Evolutionary conservation across 495 filamentous ascomycete genomes (phyloP), one percentile per base, ranked within the genome.

Genomic region (Aspergillus wentii): DNA sequence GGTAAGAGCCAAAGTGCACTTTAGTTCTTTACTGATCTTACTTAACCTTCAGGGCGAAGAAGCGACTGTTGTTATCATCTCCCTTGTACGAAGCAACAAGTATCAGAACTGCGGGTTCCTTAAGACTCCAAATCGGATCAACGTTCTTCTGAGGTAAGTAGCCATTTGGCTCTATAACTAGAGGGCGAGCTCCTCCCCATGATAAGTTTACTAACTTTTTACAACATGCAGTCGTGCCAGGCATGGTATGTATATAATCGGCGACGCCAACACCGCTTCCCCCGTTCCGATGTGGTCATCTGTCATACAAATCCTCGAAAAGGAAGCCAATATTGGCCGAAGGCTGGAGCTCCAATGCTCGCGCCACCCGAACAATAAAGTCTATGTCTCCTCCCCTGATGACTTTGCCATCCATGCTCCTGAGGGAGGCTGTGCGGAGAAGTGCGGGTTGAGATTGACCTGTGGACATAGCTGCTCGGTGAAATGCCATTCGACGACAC

Each of bases 31-130:
- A n/a, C n/a, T n/a, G n/a, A n/a, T n/a, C n/a, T n/a, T n/a, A n/a
- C n/a, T n/a, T n/a, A n/a, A n/a, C n/a, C n/a, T n/a, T n/a, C 85
- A 89, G 49, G 84, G 84, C 5, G 86, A 92, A 52, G 85, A 92
- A 49, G 85, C 85, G 9, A 85, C 86, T 35, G 70, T 91, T 3
- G 71, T 92, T 8, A 66, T 92, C n/a, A 70, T 94, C n/a, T 90
- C 86, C 0, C 60, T 92, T 0, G 88, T 92, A 8, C 71, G 86
- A 33, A 85, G 82, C 58, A 92, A 91, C 46, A 40, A 54, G 2
- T 49, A 75, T 17, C 69, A 67, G 25, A 70, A 69, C 11, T 78
- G 74, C 31, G 87, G 86, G 1, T 94, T 94, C 44, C 62, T 92
- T 9, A 76, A 73, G 30, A 86, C 82, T 6, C 62, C 71, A 0